Percentiles rank a stretch among this genome's conserved stretches.
Evolutionary conservation across 1,139 yeast species (phyloP).

Genomic region (Lodderomyces oxycetoniae): DNA sequence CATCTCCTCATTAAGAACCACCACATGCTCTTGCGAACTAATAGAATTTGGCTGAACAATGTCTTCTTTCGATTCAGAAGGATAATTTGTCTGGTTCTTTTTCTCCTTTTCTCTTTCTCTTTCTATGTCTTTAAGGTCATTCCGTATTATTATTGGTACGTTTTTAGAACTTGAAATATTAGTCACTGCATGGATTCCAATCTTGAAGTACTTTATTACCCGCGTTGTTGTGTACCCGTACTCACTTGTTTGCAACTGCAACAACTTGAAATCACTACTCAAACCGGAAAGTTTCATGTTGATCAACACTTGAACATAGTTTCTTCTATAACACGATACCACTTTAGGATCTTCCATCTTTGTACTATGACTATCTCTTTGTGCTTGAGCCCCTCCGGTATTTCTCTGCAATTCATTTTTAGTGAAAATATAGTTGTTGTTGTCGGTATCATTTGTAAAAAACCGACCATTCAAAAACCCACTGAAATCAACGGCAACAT

Average conservation of each 20-base stretch:
- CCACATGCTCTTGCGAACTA: constrained; percentile 26
- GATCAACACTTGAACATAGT: constrained; percentile 37
- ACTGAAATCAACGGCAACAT: constrained; percentile 24
- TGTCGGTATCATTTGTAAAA: constrained; percentile 41
- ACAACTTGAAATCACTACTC: constrained; percentile 23
- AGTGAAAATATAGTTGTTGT: constrained; percentile 31
- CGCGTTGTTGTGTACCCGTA: constrained; percentile 34
- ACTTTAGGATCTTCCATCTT: constrained; percentile 30
- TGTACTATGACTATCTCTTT: constrained; percentile 2
- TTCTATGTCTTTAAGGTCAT: constrained; percentile 18
- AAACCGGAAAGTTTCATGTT: constrained; percentile 34
- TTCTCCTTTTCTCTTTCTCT: constrained; percentile 23
- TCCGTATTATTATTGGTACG: constrained; percentile 30
- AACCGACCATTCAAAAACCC: constrained; percentile 44
- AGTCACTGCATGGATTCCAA: constrained; percentile 37
- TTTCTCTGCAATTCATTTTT: constrained; percentile 16
- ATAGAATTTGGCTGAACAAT: constrained; percentile 21
- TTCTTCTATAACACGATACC: constrained; percentile 44
- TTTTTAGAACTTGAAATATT: constrained; percentile 24
- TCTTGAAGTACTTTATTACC: constrained; percentile 37
- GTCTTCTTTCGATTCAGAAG: constrained; percentile 16
- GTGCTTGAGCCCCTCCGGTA: constrained; percentile 5
- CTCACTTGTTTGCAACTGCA: constrained; percentile 32
- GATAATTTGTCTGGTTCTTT: constrained; percentile 8
- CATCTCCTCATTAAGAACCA: constrained; percentile 24